Evolutionary conservation across 176 grass and related monocot species (phyloP), one percentile per base, ranked within the genome.

Genomic region (Cymbopogon citratus): DNA sequence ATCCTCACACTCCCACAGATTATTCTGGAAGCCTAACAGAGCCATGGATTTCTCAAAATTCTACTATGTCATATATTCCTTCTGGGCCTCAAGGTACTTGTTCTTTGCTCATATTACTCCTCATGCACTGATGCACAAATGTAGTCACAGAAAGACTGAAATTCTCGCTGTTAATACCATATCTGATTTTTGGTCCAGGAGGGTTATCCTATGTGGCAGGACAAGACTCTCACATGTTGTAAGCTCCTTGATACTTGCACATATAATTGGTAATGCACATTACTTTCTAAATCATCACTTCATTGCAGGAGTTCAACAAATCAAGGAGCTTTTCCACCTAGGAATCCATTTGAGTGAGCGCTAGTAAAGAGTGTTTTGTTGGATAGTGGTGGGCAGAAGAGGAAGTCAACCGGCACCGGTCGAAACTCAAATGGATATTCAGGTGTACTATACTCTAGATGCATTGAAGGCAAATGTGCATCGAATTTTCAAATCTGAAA

Each of bases 311-410:
- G 63, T 34, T 75, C 87, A 41, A 29, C 87, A 63, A 83, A 85
- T 57, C 90, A 98, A 91, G 92, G 84, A 56, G 56, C 80, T 46
- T 79, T 85, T 64, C 73, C 79, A 75, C 85, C 88, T 15, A 85
- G 90, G 43, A 98, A 98, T 88, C 90, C 92, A 75, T 98, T 98
- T 88, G 91, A 86, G 49, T 98, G 88, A 97, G 48, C 36, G 28
- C 72, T 64, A 74, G 54, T 77, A 41, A 82, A 78, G 48, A 56
- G 34, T 46, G 27, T 36, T 31, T 6, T 52, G 12, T 33, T 43
- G 63, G 63, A 76, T 69, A 33, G 83, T 39, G 81, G 63, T 61
- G 49, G 46, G 59, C 46, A 51, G 76, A 84, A 13, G 49, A 67
- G 48, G 62, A 74, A 45, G 66, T 24, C 18, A 36, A 24, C 70